A percentile compares a stretch with the other conserved stretches of the same genome.
Conservation (phyloP, 163 green algal species). For the Prototheca cutis region DNA sequence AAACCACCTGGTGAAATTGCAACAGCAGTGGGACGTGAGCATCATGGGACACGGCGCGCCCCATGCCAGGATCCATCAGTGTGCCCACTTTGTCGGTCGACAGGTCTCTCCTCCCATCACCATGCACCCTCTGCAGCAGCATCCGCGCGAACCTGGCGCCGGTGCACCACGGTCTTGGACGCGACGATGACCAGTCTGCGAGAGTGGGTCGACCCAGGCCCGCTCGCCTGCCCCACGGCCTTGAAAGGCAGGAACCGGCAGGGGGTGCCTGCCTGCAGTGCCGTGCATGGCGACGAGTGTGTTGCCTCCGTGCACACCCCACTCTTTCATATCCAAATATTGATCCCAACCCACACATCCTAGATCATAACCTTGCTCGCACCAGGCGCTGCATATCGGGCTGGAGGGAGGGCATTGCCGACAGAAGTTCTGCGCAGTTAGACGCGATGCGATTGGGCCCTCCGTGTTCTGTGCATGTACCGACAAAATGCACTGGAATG, state of each 20-base stretch:
- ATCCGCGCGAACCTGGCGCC: too few species aligned
- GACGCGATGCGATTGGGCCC: too few species aligned
- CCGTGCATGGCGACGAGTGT: too few species aligned
- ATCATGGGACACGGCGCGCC: neutral
- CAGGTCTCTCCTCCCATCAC: too few species aligned
- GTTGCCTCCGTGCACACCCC: neutral
- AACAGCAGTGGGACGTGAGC: neutral
- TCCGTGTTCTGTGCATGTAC: too few species aligned
- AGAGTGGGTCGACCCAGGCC: too few species aligned
- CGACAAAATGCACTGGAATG: too few species aligned
- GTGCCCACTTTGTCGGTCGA: constrained; percentile 22
- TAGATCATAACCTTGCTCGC: neutral
- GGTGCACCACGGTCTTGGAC: neutral
- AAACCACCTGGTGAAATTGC: constrained; percentile 32
- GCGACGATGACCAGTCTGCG: neutral
- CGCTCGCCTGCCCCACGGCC: neutral
- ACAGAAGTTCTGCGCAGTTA: too few species aligned
- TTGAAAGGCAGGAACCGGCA: neutral
- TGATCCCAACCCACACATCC: neutral
- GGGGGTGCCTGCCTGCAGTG: neutral
- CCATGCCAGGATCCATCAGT: neutral
- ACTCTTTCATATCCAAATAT: neutral
- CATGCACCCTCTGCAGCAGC: too few species aligned
- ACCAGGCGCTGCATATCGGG: too few species aligned
- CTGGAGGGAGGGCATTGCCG: too few species aligned